These are phyloP conservation scores for Skeletonema marinoi DNA, from an alignment of 108 stramenopile species.

Conservation along the genomic window DNA sequence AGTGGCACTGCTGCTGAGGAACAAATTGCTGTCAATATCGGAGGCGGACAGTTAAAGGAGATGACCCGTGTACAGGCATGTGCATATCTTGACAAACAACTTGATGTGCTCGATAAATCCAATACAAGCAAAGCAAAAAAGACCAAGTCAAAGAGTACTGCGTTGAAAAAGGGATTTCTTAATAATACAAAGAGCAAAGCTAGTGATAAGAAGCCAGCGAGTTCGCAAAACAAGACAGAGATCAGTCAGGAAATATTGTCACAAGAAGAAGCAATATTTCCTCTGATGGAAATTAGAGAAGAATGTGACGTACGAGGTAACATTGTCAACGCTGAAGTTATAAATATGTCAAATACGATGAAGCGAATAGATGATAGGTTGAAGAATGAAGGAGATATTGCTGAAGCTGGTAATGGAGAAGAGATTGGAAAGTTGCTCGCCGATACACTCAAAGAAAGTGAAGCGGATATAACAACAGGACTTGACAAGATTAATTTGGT, in stretches of 20 bases:
- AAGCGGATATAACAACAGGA: constrained; percentile 7
- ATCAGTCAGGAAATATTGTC: not conserved
- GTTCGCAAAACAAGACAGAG: not conserved
- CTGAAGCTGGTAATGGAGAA: not conserved
- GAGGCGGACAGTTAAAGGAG: constrained; percentile 8
- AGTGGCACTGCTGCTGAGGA: not conserved
- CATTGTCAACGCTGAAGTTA: constrained; percentile 27
- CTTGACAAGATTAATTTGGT: not conserved
- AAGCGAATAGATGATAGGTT: constrained; percentile 29
- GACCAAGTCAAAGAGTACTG: not conserved
- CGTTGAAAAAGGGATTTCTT: not conserved
- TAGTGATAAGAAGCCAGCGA: not conserved
- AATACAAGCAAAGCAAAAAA: not conserved
- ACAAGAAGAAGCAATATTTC: not conserved
- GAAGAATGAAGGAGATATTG: constrained; percentile 10
- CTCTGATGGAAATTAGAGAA: constrained; percentile 51
- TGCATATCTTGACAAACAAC: constrained; percentile 12
- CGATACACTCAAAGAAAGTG: constrained; percentile 18
- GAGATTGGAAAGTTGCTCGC: constrained; percentile 22
- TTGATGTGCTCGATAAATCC: not conserved
- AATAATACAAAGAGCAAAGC: not conserved
- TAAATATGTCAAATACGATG: constrained; percentile 40
- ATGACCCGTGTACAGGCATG: constrained; percentile 32
- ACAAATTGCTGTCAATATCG: constrained; percentile 15
- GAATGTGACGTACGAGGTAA: constrained; percentile 24